phyloP scores from a whole-genome alignment of 2,329 filamentous ascomycete genomes.

The Tolypocladium paradoxum region DNA sequence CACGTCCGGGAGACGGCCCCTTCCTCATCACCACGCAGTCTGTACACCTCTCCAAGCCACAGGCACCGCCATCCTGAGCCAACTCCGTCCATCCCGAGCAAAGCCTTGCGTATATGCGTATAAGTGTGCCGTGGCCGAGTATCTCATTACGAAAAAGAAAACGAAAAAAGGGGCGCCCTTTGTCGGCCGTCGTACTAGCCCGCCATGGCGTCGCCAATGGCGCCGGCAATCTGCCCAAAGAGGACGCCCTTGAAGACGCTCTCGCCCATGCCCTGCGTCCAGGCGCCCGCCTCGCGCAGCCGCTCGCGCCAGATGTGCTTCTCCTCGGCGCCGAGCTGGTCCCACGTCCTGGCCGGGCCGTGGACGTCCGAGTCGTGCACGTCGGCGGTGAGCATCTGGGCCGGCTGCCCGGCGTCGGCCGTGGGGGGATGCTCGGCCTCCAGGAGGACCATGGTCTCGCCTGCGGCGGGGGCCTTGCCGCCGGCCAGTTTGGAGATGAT shows the following conservation, averaged over 20 bases:
- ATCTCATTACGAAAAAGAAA: background rate
- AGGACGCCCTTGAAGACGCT: conserved; percentile 65
- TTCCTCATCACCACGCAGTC: background rate
- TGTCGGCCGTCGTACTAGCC: conserved; percentile 18
- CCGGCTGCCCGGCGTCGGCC: conserved; percentile 5
- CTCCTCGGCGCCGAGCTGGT: conserved; percentile 54
- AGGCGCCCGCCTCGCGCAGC: conserved; percentile 61
- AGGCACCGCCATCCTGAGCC: background rate
- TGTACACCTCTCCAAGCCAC: background rate
- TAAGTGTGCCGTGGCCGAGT: background rate
- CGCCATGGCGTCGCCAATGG: conserved; percentile 42
- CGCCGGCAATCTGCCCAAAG: conserved; percentile 61
- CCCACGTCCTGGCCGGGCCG: conserved; percentile 53
- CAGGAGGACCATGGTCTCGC: conserved; percentile 18
- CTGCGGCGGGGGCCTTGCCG: conserved; percentile 18
- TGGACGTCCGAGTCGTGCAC: conserved; percentile 36
- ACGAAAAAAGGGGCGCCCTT: too few relatives aligned
- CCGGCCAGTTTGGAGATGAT: conserved; percentile 27
- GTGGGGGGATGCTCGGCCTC: conserved; percentile 1
- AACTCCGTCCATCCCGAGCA: background rate
- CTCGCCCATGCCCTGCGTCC: conserved; percentile 71
- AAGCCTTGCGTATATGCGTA: background rate
- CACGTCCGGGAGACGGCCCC: background rate
- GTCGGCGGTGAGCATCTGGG: conserved; percentile 25
- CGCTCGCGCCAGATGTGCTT: conserved; percentile 58